Evolutionary conservation across 768 basidiomycete genomes (phyloP).

Genomic region (Phaeolepiota aurea): DNA sequence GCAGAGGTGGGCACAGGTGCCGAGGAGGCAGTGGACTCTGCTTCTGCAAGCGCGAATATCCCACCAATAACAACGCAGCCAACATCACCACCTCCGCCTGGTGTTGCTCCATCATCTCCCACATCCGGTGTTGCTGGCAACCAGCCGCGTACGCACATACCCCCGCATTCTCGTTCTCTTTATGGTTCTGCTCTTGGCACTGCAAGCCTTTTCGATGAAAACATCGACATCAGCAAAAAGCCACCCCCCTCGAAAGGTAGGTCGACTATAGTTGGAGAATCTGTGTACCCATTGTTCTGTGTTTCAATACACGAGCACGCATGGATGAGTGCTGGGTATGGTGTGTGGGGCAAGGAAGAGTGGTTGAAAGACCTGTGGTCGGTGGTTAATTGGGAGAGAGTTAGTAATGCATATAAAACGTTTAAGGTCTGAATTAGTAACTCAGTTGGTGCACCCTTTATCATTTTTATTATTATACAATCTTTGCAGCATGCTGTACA

Average conservation of each 20-base stretch:
- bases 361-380: slow-evolving; percentile 82
- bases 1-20: slow-evolving; percentile 3
- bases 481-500: neutral
- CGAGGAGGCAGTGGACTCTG: neutral
- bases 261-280: slow-evolving; percentile 35
- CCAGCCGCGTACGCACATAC: slow-evolving; percentile 16
- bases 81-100: slow-evolving; percentile 16
- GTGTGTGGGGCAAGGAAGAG: slow-evolving; percentile 85
- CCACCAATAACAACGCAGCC: slow-evolving; percentile 14
- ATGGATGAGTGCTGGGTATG: slow-evolving; percentile 79
- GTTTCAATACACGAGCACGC: slow-evolving; percentile 78
- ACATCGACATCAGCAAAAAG: neutral
- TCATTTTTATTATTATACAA: neutral
- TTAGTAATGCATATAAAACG: slow-evolving; percentile 31
- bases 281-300: slow-evolving; percentile 69
- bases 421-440: neutral
- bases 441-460: neutral
- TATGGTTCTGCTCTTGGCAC: slow-evolving; percentile 9
- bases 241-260: slow-evolving; percentile 1
- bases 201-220: neutral
- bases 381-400: slow-evolving; percentile 70
- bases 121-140: slow-evolving; percentile 29
- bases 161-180: slow-evolving; percentile 18
- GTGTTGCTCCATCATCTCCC: slow-evolving; percentile 28
- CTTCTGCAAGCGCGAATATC: neutral